phyloP scores from a whole-genome alignment of 257 asterid species.

The Striga asiatica region DNA sequence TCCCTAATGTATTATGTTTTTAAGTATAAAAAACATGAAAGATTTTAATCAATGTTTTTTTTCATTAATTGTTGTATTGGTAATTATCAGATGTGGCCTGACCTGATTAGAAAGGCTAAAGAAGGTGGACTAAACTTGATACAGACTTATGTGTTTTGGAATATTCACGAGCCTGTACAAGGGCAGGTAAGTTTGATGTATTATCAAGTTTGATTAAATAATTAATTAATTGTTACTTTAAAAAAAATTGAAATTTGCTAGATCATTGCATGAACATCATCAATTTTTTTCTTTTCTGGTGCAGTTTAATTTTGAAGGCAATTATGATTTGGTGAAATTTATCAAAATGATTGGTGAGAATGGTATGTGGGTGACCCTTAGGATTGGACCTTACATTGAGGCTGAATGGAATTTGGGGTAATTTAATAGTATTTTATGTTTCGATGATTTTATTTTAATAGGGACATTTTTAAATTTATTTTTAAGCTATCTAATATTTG shows the following conservation, averaged over 20 bases:
- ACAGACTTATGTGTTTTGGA: conserved; percentile 80
- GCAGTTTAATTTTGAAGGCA: conserved; percentile 62
- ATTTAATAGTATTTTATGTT: no score
- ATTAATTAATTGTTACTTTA: no score
- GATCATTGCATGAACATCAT: no score
- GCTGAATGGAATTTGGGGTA: conserved; percentile 96
- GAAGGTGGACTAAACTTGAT: conserved; percentile 67
- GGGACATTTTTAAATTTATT: no score
- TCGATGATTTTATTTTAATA: no score
- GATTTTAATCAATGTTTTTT: no score
- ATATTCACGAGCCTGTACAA: conserved; percentile 60
- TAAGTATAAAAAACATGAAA: no score
- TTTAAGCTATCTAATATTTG: no score
- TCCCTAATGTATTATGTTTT: no score
- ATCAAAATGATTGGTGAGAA: conserved; percentile 42
- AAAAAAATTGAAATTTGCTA: no score
- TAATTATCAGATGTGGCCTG: conserved; percentile 69
- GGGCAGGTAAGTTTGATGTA: conserved; percentile 38
- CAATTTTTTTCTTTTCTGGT: background rate
- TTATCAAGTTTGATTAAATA: background rate
- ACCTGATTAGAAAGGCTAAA: conserved; percentile 47
- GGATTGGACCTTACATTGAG: conserved; percentile 86
- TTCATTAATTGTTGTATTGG: background rate
- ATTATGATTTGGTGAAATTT: conserved; percentile 55
- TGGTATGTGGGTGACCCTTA: conserved; percentile 71